phyloP scores from a whole-genome alignment of 306 rosid species.

The Prunus kanzakura region DNA sequence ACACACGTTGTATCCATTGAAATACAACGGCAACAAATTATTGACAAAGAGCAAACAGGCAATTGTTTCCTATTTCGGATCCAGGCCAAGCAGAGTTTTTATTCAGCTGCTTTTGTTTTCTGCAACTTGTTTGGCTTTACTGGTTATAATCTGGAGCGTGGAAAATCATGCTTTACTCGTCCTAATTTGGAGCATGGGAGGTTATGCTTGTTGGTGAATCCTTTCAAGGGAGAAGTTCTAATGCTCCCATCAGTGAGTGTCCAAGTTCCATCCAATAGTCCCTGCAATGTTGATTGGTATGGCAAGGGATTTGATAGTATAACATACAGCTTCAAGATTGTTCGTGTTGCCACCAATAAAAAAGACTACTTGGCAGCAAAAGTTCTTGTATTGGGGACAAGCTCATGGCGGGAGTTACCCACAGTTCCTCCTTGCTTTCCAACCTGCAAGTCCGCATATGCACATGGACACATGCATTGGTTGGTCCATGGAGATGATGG shows the following conservation, averaged over 20 bases:
- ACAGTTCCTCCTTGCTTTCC: neutral
- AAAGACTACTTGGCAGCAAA: neutral
- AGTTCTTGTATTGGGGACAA: neutral
- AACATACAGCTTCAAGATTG: neutral
- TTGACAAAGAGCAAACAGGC: neutral
- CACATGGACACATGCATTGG: constrained; percentile 2
- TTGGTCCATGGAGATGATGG: neutral
- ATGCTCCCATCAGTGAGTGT: neutral
- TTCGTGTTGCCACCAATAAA: neutral
- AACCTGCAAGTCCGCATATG: neutral
- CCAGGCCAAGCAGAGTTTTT: too few species aligned
- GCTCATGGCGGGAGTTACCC: neutral
- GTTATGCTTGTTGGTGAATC: neutral
- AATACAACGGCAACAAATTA: neutral
- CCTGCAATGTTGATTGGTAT: neutral
- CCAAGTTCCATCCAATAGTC: neutral
- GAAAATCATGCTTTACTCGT: neutral
- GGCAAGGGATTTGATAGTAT: neutral
- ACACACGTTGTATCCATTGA: neutral
- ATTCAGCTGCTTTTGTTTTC: too few species aligned
- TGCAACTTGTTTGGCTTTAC: neutral
- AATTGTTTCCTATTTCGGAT: neutral
- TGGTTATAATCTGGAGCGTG: too few species aligned
- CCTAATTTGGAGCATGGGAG: neutral
- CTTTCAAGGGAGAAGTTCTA: too few species aligned